Evolutionary conservation across 768 basidiomycete genomes (phyloP).

Genomic region (Termitomyces sp.): DNA sequence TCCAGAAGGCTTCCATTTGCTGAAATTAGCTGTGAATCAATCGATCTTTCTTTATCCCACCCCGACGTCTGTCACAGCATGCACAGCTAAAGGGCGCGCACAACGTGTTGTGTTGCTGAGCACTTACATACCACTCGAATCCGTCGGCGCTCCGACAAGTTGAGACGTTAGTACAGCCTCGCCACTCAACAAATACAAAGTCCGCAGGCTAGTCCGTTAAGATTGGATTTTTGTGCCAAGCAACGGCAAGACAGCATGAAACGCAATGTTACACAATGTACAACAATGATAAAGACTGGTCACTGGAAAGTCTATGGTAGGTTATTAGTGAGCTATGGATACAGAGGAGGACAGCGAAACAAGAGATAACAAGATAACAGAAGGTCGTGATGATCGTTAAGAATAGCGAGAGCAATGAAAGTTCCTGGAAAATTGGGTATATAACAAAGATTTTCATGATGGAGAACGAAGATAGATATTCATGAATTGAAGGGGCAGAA

Average conservation of each 20-base stretch:
- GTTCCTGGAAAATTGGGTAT: background rate
- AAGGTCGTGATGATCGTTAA: background rate
- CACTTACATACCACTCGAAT: background rate
- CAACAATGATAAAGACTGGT: background rate
- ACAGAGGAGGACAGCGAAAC: constrained; percentile 2
- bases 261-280: too few relatives aligned
- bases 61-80: background rate
- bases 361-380: background rate
- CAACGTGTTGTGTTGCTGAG: background rate
- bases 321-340: constrained; percentile 9
- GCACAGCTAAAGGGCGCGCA: background rate
- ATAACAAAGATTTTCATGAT: background rate
- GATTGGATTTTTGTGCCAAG: background rate
- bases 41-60: background rate
- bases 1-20: background rate
- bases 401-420: background rate
- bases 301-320: background rate
- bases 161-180: background rate
- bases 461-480: background rate
- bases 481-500: background rate
- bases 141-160: background rate
- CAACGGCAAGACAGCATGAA: too few relatives aligned
- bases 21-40: background rate
- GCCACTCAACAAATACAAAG: background rate
- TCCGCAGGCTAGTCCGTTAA: background rate